Percentiles rank a stretch among this genome's conserved stretches.
phyloP scores from a whole-genome alignment of 352 stramenopile species.

The Thraustotheca clavata region DNA sequence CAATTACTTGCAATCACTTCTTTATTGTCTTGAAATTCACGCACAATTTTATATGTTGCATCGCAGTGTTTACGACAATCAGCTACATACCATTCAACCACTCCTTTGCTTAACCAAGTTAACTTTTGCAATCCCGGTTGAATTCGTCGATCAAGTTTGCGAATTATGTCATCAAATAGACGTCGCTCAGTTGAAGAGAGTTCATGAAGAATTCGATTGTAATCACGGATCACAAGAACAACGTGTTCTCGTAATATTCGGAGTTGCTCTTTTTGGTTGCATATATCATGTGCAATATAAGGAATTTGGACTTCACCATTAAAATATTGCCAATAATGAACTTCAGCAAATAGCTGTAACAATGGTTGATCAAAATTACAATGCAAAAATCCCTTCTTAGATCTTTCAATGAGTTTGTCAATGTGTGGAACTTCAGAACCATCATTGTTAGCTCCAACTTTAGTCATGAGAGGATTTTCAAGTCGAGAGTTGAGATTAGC shows the following conservation, averaged over 20 bases:
- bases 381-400: conserved; percentile 81
- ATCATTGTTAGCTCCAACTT: conserved; percentile 26
- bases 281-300: conserved; percentile 94
- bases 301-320: conserved; percentile 91
- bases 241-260: conserved; percentile 89
- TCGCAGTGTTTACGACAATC: conserved; percentile 87
- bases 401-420: conserved; percentile 54
- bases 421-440: not conserved
- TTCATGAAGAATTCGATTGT: conserved; percentile 92
- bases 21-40: conserved; percentile 86
- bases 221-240: conserved; percentile 92
- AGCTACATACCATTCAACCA: conserved; percentile 88
- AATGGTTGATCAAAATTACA: conserved; percentile 93
- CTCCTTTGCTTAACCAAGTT: conserved; percentile 89
- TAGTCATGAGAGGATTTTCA: conserved; percentile 83
- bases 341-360: conserved; percentile 88
- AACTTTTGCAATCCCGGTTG: conserved; percentile 89
- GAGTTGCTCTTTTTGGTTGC: conserved; percentile 89
- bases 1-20: conserved; percentile 81
- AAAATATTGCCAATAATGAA: conserved; percentile 88
- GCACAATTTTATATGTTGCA: conserved; percentile 81
- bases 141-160: conserved; percentile 89
- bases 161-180: conserved; percentile 93
- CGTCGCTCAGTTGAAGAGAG: conserved; percentile 83
- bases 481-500: conserved; percentile 70